phyloP scores from a whole-genome alignment of 768 basidiomycete species.

The Lactifluus echinatus region DNA sequence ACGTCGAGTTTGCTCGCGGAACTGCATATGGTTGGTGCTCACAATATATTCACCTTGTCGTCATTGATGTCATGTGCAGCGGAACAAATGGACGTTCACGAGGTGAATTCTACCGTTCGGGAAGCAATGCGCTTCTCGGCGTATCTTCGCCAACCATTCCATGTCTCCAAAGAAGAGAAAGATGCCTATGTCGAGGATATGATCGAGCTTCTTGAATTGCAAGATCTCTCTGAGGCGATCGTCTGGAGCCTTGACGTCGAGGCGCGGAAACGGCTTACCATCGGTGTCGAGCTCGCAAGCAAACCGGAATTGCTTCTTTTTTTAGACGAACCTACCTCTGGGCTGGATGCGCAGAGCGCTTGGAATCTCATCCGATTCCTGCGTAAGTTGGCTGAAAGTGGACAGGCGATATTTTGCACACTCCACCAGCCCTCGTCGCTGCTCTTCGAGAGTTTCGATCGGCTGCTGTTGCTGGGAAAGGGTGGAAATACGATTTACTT shows the following conservation, averaged over 20 bases:
- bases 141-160: conserved; percentile 69
- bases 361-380: conserved; percentile 77
- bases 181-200: conserved; percentile 76
- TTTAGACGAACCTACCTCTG: conserved; percentile 82
- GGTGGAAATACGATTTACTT: conserved; percentile 93
- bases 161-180: conserved; percentile 64
- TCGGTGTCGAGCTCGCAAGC: conserved; percentile 85
- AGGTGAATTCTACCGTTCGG: conserved; percentile 73
- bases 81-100: conserved; percentile 76
- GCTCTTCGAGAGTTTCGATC: conserved; percentile 82
- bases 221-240: conserved; percentile 76
- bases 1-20: conserved; percentile 48
- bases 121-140: conserved; percentile 85
- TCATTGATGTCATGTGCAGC: conserved; percentile 29
- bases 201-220: conserved; percentile 77
- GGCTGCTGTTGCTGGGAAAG: conserved; percentile 56
- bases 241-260: conserved; percentile 64
- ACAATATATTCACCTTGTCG: conserved; percentile 21
- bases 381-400: conserved; percentile 64
- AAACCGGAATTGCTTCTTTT: conserved; percentile 75
- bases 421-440: conserved; percentile 85
- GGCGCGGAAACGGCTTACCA: conserved; percentile 80
- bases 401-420: conserved; percentile 86
- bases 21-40: conserved; percentile 51
- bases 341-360: conserved; percentile 79